These are phyloP conservation scores for Pleurotus djamor DNA, from an alignment of 768 basidiomycete genomes.

Conservation along the genomic window DNA sequence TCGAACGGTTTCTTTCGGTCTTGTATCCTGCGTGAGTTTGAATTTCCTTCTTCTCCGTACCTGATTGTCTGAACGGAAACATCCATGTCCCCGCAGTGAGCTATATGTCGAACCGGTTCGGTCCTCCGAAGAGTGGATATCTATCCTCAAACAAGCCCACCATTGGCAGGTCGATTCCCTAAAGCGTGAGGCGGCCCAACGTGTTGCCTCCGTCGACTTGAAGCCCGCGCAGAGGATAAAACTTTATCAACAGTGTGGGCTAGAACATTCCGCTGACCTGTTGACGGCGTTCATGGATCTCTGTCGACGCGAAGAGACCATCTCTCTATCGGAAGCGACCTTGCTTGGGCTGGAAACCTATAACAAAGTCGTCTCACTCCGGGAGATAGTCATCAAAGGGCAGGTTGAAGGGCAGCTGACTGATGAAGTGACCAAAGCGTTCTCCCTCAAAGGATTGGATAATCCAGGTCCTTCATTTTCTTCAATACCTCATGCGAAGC, in stretches of 20 bases:
- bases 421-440: not conserved
- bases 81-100: not conserved
- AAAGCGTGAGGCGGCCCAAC: not conserved
- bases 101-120: not conserved
- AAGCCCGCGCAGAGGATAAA: not conserved
- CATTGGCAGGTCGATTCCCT: not conserved
- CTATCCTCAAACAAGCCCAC: constrained; percentile 1
- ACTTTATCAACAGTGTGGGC: not conserved
- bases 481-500: too few relatives aligned
- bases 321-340: not conserved
- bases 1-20: not conserved
- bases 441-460: not conserved
- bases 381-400: not conserved
- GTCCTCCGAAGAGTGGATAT: not conserved
- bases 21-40: constrained; percentile 1
- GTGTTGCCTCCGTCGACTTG: not conserved
- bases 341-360: constrained; percentile 4
- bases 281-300: not conserved
- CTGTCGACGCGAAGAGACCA: not conserved
- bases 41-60: not conserved
- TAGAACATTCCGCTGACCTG: not conserved
- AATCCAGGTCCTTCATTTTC: not conserved
- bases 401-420: not conserved
- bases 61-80: not conserved
- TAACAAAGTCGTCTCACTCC: not conserved